Evolutionary conservation across 2,329 filamentous ascomycete genomes (phyloP).

Genomic region (Apiospora koreana): DNA sequence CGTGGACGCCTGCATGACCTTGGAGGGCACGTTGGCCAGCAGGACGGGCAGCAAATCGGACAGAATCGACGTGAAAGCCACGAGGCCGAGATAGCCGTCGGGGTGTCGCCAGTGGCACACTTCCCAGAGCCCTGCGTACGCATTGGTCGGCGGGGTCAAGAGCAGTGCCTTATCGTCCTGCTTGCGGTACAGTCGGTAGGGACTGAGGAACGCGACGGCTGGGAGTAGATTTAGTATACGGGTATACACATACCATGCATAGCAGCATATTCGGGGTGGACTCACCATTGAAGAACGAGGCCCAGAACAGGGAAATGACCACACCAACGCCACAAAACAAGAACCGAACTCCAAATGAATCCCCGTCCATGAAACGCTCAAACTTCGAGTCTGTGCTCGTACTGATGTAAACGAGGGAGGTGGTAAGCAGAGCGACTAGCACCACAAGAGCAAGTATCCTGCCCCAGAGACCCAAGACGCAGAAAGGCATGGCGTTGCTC

Average conservation of each 20-base stretch:
- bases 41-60: constrained; percentile 53
- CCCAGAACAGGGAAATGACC: constrained; percentile 35
- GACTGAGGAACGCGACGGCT: constrained; percentile 48
- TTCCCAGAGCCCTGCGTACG: constrained; percentile 44
- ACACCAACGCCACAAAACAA: constrained; percentile 37
- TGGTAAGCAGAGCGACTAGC: constrained; percentile 23
- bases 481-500: constrained; percentile 26
- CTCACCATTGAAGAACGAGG: constrained; percentile 36
- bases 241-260: constrained; percentile 13
- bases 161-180: constrained; percentile 36
- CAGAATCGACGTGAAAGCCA: constrained; percentile 44
- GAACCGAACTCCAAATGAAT: constrained; percentile 38
- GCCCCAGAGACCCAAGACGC: constrained; percentile 28
- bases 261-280: neutral
- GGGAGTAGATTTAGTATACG: neutral
- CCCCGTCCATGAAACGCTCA: constrained; percentile 28
- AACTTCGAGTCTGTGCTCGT: constrained; percentile 21
- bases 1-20: constrained; percentile 39
- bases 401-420: constrained; percentile 32
- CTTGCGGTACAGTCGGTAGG: constrained; percentile 41
- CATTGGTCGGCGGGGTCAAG: constrained; percentile 43
- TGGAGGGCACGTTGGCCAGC: constrained; percentile 51
- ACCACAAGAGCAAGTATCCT: constrained; percentile 23
- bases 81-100: constrained; percentile 41
- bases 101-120: constrained; percentile 32